Percentiles rank a stretch among this genome's conserved stretches.
Conservation (phyloP, 352 stramenopile genomes). For the Phytophthora aleatoria region DNA sequence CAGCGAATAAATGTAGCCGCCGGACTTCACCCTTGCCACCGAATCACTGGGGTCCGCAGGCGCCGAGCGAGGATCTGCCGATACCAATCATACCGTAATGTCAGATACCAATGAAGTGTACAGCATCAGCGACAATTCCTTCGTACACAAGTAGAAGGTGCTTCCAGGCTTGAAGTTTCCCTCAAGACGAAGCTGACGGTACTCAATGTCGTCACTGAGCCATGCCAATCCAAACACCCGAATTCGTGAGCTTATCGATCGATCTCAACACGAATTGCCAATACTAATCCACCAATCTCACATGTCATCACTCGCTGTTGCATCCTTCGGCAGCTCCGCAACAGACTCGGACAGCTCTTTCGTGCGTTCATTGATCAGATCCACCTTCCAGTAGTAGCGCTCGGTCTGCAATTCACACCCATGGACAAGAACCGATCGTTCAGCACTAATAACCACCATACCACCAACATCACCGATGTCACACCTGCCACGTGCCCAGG, state of each 20-base stretch:
- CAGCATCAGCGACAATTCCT: neutral
- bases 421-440: slow-evolving; percentile 1
- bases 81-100: slow-evolving; percentile 1
- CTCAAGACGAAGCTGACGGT: slow-evolving; percentile 70
- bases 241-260: slow-evolving; percentile 14
- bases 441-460: slow-evolving; percentile 3
- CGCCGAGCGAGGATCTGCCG: slow-evolving; percentile 77
- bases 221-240: slow-evolving; percentile 4
- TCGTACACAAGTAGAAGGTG: slow-evolving; percentile 84
- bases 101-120: neutral
- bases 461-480: neutral
- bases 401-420: slow-evolving; percentile 52
- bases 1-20: slow-evolving; percentile 87
- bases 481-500: slow-evolving; percentile 83
- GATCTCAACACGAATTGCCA: slow-evolving; percentile 1
- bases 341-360: slow-evolving; percentile 72
- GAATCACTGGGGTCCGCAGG: slow-evolving; percentile 78
- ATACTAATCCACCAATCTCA: slow-evolving; percentile 23
- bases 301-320: slow-evolving; percentile 61
- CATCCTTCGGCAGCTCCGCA: slow-evolving; percentile 63
- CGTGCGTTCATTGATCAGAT: slow-evolving; percentile 83
- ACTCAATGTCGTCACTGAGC: slow-evolving; percentile 77
- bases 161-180: slow-evolving; percentile 71
- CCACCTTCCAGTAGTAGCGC: slow-evolving; percentile 91
- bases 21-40: slow-evolving; percentile 79